Base-by-base conservation (phyloP, 495 filamentous ascomycete genomes). In the Massariosphaeria phaeospora region DNA sequence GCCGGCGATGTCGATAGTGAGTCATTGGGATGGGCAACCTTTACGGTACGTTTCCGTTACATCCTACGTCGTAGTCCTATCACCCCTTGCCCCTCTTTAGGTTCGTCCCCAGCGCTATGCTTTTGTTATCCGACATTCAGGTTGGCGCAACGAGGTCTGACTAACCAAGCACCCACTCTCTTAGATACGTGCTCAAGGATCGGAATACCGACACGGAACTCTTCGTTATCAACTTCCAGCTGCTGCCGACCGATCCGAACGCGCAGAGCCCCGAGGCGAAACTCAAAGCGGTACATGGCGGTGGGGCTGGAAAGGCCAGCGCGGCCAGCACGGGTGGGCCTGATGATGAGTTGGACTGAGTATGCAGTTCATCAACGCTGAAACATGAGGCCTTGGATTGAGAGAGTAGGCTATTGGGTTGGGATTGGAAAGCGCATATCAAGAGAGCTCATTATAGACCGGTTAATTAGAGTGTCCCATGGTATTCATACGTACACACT, bases 131-230 rank as follows among this genome's bases (percentile, higher is more conserved):
- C 29, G 25, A 7, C n/a, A 11, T 6, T 18, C 24, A n/a, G 1
- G 29, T 24, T 9, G 18, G 13, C 20, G 6, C 20, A 39, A 44
- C 52, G 31, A 52, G 40, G 46, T 57, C 61, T 57, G 34, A 59
- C 62, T 62, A 55, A 61, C 54, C 29, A 68, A 81, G 75, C 72
- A 75, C 76, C 70, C 84, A 89, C 69, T 75, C 77, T 48, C 75
- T 89, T 69, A 89, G 90, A 73, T 97, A 95, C 74, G 84, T 89
- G 30, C 76, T 97, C 56, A 91, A 86, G 62, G 84, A 96, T 66
- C 76, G 76, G 29, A 70, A 70, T 4, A 89, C 85, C 5, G 77
- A 77, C 20, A 77, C 83, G 18, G 76, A 84, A 18, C 87, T 93
- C 62, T 76, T 95, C 20, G 88, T 91, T 21, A 75, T 98, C 13